These are phyloP conservation scores for Brassica balearica DNA, from an alignment of 441 rosid genomes.

Conservation along the genomic window DNA sequence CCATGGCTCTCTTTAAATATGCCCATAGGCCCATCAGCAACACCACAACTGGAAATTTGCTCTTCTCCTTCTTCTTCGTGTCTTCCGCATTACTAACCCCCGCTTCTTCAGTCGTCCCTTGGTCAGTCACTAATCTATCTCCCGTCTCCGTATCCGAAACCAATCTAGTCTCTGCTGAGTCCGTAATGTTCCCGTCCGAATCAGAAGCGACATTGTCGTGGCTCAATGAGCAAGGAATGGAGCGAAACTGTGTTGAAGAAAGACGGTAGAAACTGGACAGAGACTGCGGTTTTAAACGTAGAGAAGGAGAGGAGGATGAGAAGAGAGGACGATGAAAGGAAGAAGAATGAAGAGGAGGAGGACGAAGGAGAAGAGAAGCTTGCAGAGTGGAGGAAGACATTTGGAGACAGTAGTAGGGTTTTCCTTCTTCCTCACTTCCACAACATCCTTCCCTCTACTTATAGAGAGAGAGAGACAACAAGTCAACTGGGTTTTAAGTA, in stretches of 20 bases:
- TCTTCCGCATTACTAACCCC: constrained; percentile 24
- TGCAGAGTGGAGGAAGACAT: constrained; percentile 60
- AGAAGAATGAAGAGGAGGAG: constrained; percentile 48
- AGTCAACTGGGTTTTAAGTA: background rate
- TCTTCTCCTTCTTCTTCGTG: constrained; percentile 38
- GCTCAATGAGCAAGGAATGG: constrained; percentile 61
- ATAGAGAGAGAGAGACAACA: no score
- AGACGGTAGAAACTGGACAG: constrained; percentile 27
- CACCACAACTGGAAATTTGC: constrained; percentile 53
- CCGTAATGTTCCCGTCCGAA: constrained; percentile 32
- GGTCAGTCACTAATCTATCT: constrained; percentile 30
- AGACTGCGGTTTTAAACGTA: constrained; percentile 42
- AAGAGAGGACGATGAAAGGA: constrained; percentile 26
- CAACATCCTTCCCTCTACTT: constrained; percentile 36
- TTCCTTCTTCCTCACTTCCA: constrained; percentile 44
- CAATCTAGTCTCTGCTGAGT: constrained; percentile 29
- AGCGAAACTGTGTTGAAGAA: constrained; percentile 37
- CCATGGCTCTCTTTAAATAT: constrained; percentile 51
- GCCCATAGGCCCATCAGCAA: constrained; percentile 74
- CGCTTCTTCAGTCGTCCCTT: constrained; percentile 32
- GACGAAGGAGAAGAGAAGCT: constrained; percentile 64
- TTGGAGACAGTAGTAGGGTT: constrained; percentile 54
- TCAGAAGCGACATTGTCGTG: constrained; percentile 55
- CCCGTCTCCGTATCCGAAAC: constrained; percentile 33
- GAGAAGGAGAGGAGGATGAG: constrained; percentile 25